Percentiles rank a stretch among this genome's conserved stretches.
phyloP scores from a whole-genome alignment of 495 filamentous ascomycete genomes.

The Pyronema domesticum region DNA sequence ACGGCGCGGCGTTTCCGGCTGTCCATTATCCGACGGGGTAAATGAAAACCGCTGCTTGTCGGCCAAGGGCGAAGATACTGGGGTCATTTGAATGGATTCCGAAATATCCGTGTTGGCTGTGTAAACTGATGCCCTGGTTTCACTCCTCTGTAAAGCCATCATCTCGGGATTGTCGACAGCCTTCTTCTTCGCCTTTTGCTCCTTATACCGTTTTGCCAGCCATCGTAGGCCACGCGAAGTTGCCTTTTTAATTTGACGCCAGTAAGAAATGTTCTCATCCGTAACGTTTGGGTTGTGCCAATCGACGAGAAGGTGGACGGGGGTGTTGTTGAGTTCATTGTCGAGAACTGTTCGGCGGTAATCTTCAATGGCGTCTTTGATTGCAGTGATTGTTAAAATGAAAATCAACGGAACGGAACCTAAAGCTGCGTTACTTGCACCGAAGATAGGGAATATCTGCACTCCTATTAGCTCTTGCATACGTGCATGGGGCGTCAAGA shows the following conservation, averaged over 20 bases:
- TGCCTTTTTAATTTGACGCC: constrained; percentile 87
- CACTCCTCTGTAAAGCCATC: constrained; percentile 15
- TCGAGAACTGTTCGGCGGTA: constrained; percentile 84
- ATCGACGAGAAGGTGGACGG: constrained; percentile 71
- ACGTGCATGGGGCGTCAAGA: not conserved
- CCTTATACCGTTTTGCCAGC: constrained; percentile 17
- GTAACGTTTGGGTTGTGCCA: constrained; percentile 89
- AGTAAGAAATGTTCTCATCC: constrained; percentile 65
- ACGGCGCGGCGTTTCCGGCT: constrained; percentile 7
- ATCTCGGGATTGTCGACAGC: constrained; percentile 16
- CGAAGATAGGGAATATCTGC: constrained; percentile 95
- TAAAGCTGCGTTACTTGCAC: constrained; percentile 72
- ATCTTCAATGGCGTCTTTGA: constrained; percentile 98
- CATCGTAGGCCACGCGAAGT: constrained; percentile 35
- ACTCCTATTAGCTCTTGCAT: constrained; percentile 3
- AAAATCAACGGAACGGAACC: constrained; percentile 85
- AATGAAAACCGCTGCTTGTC: constrained; percentile 30
- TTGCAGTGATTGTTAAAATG: constrained; percentile 74
- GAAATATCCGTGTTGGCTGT: constrained; percentile 24
- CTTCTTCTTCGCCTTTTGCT: constrained; percentile 26
- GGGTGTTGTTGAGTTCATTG: constrained; percentile 89
- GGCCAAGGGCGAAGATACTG: constrained; percentile 66
- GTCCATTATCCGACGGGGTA: constrained; percentile 8
- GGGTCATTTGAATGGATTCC: constrained; percentile 73
- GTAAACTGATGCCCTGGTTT: constrained; percentile 23